Conservation (phyloP, 208 protist species). For the Crithidia bombi region DNA sequence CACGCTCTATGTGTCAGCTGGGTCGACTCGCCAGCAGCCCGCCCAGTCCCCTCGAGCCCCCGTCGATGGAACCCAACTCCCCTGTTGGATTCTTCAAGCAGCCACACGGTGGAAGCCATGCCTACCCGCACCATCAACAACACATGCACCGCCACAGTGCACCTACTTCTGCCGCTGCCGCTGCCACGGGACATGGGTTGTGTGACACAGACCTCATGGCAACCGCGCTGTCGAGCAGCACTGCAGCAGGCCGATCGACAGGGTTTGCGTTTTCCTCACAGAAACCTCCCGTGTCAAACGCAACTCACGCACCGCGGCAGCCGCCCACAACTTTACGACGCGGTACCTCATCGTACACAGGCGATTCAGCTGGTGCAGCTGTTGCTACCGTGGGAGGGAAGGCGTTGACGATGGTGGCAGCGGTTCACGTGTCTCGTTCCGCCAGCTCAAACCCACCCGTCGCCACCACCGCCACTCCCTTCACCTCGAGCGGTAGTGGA, state of each 20-base stretch:
- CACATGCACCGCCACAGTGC: conserved; percentile 6
- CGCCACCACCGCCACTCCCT: neutral
- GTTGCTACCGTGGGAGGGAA: too few relatives aligned
- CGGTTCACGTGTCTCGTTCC: neutral
- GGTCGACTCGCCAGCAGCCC: conserved; percentile 32
- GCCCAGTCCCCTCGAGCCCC: conserved; percentile 28
- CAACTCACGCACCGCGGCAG: neutral
- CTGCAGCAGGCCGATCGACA: too few relatives aligned
- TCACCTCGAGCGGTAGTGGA: neutral
- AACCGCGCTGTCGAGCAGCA: neutral
- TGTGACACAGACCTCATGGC: neutral
- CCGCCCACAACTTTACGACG: neutral
- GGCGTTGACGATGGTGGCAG: neutral
- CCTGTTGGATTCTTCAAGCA: conserved; percentile 67
- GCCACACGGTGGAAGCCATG: conserved; percentile 13
- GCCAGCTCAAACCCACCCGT: neutral
- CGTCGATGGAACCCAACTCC: conserved; percentile 34
- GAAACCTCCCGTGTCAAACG: too few relatives aligned
- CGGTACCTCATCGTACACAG: neutral
- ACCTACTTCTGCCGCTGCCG: neutral
- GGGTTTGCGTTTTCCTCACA: too few relatives aligned
- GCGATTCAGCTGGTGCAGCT: neutral
- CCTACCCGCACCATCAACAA: conserved; percentile 16
- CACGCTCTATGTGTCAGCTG: conserved; percentile 50
- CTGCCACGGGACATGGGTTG: neutral